Evolutionary conservation across 352 stramenopile genomes (phyloP).

Genomic region (Globisporangium ultimum): DNA sequence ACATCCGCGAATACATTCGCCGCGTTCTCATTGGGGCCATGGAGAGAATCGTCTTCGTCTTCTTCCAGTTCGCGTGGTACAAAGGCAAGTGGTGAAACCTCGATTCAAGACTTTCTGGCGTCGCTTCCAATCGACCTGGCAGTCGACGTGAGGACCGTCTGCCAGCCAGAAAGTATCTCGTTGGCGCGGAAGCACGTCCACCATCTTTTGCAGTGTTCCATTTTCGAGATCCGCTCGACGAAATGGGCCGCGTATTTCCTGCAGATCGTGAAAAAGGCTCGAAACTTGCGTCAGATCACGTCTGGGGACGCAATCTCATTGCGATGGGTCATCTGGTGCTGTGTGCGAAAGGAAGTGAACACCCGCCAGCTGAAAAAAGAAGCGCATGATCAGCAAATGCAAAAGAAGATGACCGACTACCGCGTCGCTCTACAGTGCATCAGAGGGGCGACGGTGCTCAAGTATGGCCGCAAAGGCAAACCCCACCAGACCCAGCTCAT

Average conservation of each 20-base stretch:
- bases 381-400: slow-evolving; percentile 45
- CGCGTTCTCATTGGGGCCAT: slow-evolving; percentile 14
- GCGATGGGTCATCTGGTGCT: slow-evolving; percentile 60
- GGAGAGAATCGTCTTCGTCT: slow-evolving; percentile 5
- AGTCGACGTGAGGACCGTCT: slow-evolving; percentile 41
- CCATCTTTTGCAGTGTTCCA: slow-evolving; percentile 37
- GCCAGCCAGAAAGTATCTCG: slow-evolving; percentile 24
- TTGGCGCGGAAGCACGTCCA: slow-evolving; percentile 29
- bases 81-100: slow-evolving; percentile 22
- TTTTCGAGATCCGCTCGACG: slow-evolving; percentile 77
- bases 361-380: slow-evolving; percentile 40
- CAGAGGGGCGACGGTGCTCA: slow-evolving; percentile 61
- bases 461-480: slow-evolving; percentile 80
- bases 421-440: slow-evolving; percentile 81
- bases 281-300: slow-evolving; percentile 23
- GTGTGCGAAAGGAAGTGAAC: slow-evolving; percentile 45
- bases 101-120: slow-evolving; percentile 32
- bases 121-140: slow-evolving; percentile 36
- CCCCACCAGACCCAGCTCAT: slow-evolving; percentile 69
- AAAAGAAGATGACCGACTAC: slow-evolving; percentile 83
- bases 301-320: slow-evolving; percentile 41
- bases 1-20: background rate
- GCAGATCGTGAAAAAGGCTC: slow-evolving; percentile 41
- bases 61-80: background rate
- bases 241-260: slow-evolving; percentile 82